A percentile compares a stretch with the other conserved stretches of the same genome.
These are phyloP conservation scores for Nothophoma quercina DNA, from an alignment of 2,329 filamentous ascomycete species.

Conservation along the genomic window DNA sequence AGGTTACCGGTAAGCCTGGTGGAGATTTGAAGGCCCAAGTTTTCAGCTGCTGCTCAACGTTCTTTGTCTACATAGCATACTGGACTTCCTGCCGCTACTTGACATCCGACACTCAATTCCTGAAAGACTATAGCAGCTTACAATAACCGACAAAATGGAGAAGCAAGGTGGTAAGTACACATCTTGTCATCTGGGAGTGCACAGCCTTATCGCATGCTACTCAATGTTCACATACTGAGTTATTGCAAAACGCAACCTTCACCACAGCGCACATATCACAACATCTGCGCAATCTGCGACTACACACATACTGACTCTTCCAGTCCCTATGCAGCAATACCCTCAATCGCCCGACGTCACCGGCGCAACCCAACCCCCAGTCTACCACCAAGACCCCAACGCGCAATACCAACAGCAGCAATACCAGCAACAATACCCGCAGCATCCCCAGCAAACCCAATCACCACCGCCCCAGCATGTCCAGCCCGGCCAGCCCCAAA, in stretches of 20 bases:
- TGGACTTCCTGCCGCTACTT: background rate
- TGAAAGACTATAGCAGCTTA: background rate
- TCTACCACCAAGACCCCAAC: slow-evolving; percentile 46
- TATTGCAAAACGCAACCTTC: too few species aligned
- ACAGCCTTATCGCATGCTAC: too few species aligned
- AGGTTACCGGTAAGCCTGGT: slow-evolving; percentile 11
- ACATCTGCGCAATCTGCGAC: too few species aligned
- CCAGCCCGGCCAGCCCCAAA: slow-evolving; percentile 1
- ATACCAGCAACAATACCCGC: slow-evolving; percentile 18
- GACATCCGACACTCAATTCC: background rate
- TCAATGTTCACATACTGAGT: too few species aligned
- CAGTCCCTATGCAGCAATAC: slow-evolving; percentile 50
- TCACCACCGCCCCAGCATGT: slow-evolving; percentile 35
- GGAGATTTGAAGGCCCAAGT: slow-evolving; percentile 3
- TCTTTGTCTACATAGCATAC: background rate
- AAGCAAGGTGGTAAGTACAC: slow-evolving; percentile 45
- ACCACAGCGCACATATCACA: too few species aligned
- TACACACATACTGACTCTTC: slow-evolving; percentile 18
- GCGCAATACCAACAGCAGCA: slow-evolving; percentile 26
- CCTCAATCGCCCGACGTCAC: slow-evolving; percentile 42
- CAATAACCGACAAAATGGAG: slow-evolving; percentile 37
- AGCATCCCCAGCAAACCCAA: slow-evolving; percentile 23
- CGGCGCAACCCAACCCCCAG: slow-evolving; percentile 36
- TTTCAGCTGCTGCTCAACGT: background rate
- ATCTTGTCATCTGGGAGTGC: background rate